These are phyloP conservation scores for Dillenia suffruticosa DNA, from an alignment of 164 flowering plant species.

Conservation along the genomic window DNA sequence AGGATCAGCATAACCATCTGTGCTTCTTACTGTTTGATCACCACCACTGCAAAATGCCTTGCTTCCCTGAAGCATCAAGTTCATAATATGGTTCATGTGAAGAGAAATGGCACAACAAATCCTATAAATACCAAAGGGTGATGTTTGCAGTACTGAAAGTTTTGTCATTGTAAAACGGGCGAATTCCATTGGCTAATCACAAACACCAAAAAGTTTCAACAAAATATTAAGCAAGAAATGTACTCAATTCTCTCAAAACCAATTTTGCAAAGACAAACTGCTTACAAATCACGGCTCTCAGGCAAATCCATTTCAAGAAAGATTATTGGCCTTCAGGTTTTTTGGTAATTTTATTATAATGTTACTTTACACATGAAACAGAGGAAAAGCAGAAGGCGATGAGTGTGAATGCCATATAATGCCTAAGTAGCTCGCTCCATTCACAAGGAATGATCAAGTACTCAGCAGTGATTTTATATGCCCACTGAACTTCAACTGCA, in stretches of 20 bases:
- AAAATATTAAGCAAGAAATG: neutral
- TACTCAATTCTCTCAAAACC: neutral
- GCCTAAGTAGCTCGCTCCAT: no score
- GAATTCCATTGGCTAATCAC: neutral
- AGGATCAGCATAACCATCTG: slow-evolving; percentile 74
- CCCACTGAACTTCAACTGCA: neutral
- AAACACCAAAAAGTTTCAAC: neutral
- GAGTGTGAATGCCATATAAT: no score
- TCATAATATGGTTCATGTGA: neutral
- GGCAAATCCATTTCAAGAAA: neutral
- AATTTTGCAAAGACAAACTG: neutral
- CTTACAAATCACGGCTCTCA: no score
- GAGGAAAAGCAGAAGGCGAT: no score
- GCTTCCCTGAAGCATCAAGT: slow-evolving; percentile 54
- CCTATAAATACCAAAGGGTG: neutral
- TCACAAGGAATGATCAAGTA: neutral
- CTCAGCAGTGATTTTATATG: neutral
- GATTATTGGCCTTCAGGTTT: neutral
- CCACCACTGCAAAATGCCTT: slow-evolving; percentile 98
- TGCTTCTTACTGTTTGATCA: slow-evolving; percentile 75
- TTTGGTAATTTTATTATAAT: no score
- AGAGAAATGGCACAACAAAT: neutral
- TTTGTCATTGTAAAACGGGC: neutral
- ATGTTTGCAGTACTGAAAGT: neutral
- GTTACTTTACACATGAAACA: no score